Evolutionary conservation across 352 stramenopile species (phyloP).

Genomic region (Phytopythium vexans): DNA sequence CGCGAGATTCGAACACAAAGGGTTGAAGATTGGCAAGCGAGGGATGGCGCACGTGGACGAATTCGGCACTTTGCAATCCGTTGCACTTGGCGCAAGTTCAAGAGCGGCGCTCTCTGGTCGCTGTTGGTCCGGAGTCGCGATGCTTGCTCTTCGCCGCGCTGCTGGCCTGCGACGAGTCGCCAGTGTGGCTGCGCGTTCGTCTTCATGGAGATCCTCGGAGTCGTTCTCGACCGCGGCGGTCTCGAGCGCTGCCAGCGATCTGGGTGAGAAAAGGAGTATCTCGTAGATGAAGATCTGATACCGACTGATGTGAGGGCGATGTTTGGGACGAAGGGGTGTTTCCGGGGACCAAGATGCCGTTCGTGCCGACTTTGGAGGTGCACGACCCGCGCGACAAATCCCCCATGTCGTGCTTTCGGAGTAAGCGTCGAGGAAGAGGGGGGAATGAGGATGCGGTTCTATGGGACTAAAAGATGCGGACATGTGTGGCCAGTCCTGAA

Average conservation of each 20-base stretch:
- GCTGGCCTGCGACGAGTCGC: too few relatives aligned
- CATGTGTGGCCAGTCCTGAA: slow-evolving; percentile 63
- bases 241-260: too few relatives aligned
- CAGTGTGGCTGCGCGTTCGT: too few relatives aligned
- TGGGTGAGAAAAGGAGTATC: too few relatives aligned
- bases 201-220: too few relatives aligned
- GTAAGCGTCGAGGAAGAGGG: slow-evolving; percentile 47
- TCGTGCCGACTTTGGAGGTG: slow-evolving; percentile 88
- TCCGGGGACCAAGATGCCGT: slow-evolving; percentile 82
- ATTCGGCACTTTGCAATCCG: background rate
- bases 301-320: background rate
- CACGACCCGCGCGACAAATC: slow-evolving; percentile 79
- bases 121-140: background rate
- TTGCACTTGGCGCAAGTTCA: slow-evolving; percentile 1
- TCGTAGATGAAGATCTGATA: too few relatives aligned
- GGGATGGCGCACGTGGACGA: background rate
- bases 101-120: background rate
- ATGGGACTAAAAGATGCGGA: background rate
- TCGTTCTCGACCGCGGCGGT: background rate
- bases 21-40: slow-evolving; percentile 7
- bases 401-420: slow-evolving; percentile 88
- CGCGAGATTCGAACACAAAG: background rate
- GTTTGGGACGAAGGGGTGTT: slow-evolving; percentile 24
- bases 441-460: background rate
- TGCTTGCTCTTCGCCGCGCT: background rate